Conservation (phyloP, 352 stramenopile genomes). For the Globisporangium heterothallicum region DNA sequence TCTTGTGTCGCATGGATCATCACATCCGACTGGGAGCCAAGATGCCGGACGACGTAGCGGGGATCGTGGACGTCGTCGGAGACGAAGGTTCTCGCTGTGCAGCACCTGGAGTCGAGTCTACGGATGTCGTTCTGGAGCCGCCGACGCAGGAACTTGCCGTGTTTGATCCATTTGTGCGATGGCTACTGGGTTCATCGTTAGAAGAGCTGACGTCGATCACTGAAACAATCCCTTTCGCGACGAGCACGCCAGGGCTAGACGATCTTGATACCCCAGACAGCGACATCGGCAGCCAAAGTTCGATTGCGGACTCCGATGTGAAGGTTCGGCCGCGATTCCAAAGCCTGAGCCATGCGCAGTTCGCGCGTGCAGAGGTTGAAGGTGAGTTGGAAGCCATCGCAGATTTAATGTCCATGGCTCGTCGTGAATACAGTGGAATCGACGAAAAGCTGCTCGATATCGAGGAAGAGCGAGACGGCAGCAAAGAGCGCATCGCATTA, state of each 20-base stretch:
- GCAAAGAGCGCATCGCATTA: conserved; percentile 43
- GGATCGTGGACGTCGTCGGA: not conserved
- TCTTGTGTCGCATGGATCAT: not conserved
- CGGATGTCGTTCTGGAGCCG: conserved; percentile 17
- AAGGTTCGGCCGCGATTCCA: not conserved
- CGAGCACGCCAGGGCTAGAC: not conserved
- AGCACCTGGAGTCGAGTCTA: conserved; percentile 9
- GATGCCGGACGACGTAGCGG: not conserved
- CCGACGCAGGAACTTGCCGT: conserved; percentile 30
- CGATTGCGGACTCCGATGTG: not conserved
- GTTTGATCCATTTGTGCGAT: conserved; percentile 57
- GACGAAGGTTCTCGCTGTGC: not conserved
- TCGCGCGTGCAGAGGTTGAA: conserved; percentile 41
- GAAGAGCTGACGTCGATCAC: conserved; percentile 40
- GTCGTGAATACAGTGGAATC: conserved; percentile 36
- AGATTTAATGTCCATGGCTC: conserved; percentile 44
- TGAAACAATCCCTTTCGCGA: conserved; percentile 18
- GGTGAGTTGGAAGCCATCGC: conserved; percentile 36
- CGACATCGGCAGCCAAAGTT: not conserved
- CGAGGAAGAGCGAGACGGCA: conserved; percentile 36
- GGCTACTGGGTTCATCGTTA: conserved; percentile 38
- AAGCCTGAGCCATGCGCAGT: conserved; percentile 12
- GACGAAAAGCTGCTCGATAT: conserved; percentile 35
- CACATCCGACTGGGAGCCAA: not conserved
- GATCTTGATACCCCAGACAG: not conserved